Evolutionary conservation across 2,329 filamentous ascomycete genomes (phyloP).

Genomic region (Alternaria consortialis): DNA sequence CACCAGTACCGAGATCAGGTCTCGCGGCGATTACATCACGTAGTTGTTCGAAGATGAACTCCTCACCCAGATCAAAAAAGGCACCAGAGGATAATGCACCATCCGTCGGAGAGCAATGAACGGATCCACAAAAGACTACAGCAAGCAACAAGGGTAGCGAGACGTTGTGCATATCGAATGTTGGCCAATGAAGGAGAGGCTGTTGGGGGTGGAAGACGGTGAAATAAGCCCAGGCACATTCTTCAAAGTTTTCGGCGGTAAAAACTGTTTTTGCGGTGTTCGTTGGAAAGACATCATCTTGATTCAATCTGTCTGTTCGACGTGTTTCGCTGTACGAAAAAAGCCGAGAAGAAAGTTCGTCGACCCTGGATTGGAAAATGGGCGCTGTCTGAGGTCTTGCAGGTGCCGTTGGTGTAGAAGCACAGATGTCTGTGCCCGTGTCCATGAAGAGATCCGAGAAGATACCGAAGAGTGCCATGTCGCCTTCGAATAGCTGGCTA

Average conservation of each 20-base stretch:
- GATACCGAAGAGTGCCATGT: constrained; percentile 2
- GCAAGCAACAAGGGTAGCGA: constrained; percentile 52
- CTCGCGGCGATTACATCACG: not conserved
- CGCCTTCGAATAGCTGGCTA: not conserved
- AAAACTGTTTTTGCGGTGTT: constrained; percentile 17
- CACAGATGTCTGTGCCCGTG: not conserved
- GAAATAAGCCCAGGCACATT: constrained; percentile 55
- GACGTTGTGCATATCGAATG: constrained; percentile 52
- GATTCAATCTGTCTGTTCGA: not conserved
- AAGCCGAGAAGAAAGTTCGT: not conserved
- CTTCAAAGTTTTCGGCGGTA: constrained; percentile 12
- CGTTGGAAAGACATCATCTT: not conserved
- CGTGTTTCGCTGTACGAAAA: not conserved
- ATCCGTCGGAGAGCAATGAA: constrained; percentile 16
- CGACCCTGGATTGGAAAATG: not conserved
- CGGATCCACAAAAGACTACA: constrained; percentile 53
- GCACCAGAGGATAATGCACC: constrained; percentile 15
- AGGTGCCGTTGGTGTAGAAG: not conserved
- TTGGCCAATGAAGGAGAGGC: constrained; percentile 54
- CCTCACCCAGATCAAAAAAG: constrained; percentile 25
- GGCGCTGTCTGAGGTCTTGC: not conserved
- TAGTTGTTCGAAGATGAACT: constrained; percentile 19
- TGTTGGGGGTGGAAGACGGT: constrained; percentile 58
- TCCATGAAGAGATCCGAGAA: constrained; percentile 14
- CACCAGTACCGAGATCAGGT: not conserved